Evolutionary conservation across 176 grass and related monocot species (phyloP).

Genomic region (Musa acuminata): DNA sequence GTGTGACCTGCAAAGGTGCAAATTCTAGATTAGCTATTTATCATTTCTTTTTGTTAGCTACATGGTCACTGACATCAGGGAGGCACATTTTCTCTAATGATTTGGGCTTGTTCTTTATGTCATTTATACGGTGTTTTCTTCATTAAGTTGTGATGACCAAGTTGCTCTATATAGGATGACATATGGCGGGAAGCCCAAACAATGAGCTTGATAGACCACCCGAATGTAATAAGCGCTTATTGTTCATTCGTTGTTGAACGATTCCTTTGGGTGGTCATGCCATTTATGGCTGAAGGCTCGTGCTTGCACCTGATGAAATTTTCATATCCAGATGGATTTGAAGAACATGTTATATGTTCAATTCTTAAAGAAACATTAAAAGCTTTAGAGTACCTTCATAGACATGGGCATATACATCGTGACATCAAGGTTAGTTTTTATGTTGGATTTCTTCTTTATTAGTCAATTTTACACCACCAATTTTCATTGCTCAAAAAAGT

Average conservation of each 20-base stretch:
- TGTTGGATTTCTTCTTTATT: not conserved
- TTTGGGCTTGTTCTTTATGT: not conserved
- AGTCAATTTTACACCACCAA: not conserved
- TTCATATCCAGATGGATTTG: conserved; percentile 79
- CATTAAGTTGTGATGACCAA: not conserved
- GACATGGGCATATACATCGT: conserved; percentile 95
- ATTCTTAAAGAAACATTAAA: conserved; percentile 97
- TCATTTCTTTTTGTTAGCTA: not conserved
- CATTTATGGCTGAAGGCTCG: conserved; percentile 94
- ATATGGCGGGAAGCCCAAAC: conserved; percentile 88
- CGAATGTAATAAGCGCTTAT: conserved; percentile 81
- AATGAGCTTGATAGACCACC: conserved; percentile 97
- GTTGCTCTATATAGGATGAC: conserved; percentile 56
- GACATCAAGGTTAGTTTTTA: conserved; percentile 67
- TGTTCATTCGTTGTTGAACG: conserved; percentile 89
- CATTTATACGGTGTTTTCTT: not conserved
- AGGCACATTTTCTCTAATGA: not conserved
- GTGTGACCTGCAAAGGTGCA: not conserved
- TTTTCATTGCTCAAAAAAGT: conserved; percentile 20
- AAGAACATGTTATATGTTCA: conserved; percentile 77
- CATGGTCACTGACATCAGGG: not conserved
- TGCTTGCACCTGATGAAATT: conserved; percentile 99
- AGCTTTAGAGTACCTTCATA: conserved; percentile 93
- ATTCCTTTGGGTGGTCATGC: conserved; percentile 95
- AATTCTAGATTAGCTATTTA: not conserved